Evolutionary conservation across 345 rosid genomes (phyloP), one percentile per base, ranked within the genome.

Genomic region (Populus ilicifolia): DNA sequence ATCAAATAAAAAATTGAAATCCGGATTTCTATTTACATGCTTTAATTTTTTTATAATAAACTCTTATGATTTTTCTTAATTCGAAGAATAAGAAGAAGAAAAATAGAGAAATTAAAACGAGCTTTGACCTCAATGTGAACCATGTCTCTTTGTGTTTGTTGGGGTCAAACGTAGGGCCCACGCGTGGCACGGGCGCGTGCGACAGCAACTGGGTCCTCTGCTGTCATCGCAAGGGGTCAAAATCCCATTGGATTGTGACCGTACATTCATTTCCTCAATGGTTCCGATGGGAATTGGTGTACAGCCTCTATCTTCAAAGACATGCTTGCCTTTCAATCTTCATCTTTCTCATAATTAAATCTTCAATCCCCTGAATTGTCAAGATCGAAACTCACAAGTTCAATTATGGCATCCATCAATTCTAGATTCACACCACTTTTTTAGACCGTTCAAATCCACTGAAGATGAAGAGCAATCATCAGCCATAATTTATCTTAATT

Each of bases 101-200:
- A 23, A 1, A 61, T 0, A 6, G 5, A 52, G 9, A 7, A 20
- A 52, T 36, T 17, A 16, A 69, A n/a, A 21, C 13, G 4, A 69
- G 5, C 12, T 6, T 67, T 38, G 65, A 72, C 44, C 41, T 63
- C 43, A n/a, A 6, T 3, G 70, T n/a, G 23, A 23, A 61, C 2
- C 6, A 13, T 20, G 44, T 6, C 39, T 38, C 50, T 13, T 17
- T 6, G 56, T 36, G 72, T 8, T 11, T 2, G 54, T 18, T 14
- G 12, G 72, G 64, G 85, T 87, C 87, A 85, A 59, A 80, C 70
- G 77, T 73, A 63, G 85, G 88, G 38, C 83, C 87, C 83, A 78
- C 29, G 30, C n/a, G 63, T 27, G 29, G 83, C 83, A 80, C 41
- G 79, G 77, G 77, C 84, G 88, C 85, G 70, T 80, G 87, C 81